Base-by-base conservation (phyloP, 768 basidiomycete species). In the Auricularia sp. region DNA sequence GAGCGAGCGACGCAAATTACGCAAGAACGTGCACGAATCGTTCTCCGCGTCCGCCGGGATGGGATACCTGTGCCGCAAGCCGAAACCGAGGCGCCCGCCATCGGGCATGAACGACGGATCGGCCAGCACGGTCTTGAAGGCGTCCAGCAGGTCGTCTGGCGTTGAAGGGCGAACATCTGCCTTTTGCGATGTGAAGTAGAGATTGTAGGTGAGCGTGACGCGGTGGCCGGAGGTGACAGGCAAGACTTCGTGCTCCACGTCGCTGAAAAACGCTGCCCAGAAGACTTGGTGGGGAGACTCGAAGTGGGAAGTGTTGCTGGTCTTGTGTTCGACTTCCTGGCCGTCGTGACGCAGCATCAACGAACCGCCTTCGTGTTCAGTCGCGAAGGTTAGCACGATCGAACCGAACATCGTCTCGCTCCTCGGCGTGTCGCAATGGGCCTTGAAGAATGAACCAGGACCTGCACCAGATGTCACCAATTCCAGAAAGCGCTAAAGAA, bases 371-470 rank as follows among this genome's bases (percentile, higher is more conserved):
- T 79, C 72, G 66, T 84, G 78, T 0, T 67, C 23, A 0, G 78
- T 78, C 12, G 83, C 83, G 61, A 82, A 76, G 14, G 80, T 74
- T 42, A 84, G 67, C 1, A 84, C 78, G 11, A 86, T 75, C 1
- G 83, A 83, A 1, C 79, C 83, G 43, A 85, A 79, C 77, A 83
- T 83, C 34, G 68, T 67, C 10, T 74, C 71, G 7, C 71, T 67
- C 7, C 78, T 76, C 4, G 80, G 80, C 0, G 82, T 82, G 65
- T 83, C 83, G 47, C 77, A 73, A 66, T 83, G 83, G 0, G 78
- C 43, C 67, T 81, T 81, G 75, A 83, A 84, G 68, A 81, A 82
- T 0, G 76, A 76, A 10, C 73, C 81, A 54, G 75, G 68, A 1
- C 73, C 79, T 80, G 61, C 3, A 62, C 29, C 29, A 29, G 29